Base-by-base conservation (phyloP, 2,329 filamentous ascomycete genomes). In the Clonostachys chloroleuca region DNA sequence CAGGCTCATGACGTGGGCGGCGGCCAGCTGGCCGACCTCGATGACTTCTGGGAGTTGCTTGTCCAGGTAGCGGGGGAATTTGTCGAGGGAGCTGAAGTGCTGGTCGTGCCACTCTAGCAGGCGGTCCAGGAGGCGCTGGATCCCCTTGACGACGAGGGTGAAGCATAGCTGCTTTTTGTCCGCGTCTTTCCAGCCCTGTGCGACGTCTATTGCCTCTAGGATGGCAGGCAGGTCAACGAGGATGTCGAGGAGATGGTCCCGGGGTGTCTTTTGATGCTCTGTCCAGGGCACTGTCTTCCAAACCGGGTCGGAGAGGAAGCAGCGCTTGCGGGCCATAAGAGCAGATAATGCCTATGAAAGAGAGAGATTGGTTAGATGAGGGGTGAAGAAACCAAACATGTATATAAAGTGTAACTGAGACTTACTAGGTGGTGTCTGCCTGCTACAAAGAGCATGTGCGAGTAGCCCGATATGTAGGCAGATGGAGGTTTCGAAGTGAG, bases 211-310 rank as follows among this genome's bases (percentile, higher is more conserved):
- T 37, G 24, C 42, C 18, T 45, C 45, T 9, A 47, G 10, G 18
- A 54, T 16, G 20, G 12, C 24, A 20, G 50, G 44, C 10, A 54
- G 34, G 24, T 49, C 42, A 35, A 47, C 34, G 16, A 52, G 34
- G 17, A 52, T 44, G 34, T 52, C 50, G 4, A 52, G 37, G 3
- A 67, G 53, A 7, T 61, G 45, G 40, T 67, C 62, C 17, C 60
- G 56, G 7, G 62, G 60, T 12, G 62, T 65, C 53, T 65, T 63
- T 44, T 61, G 59, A 69, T n/a, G 77, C 71, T 45, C 79, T 70
- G 5, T 40, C 50, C 47, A 52, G 3, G 50, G 50, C 5, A 42
- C 30, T 7, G 43, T 50, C 14, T 43, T 45, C 50, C 50, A 52
- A 3, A 6, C 14, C 3, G 45, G 43, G 2, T 24, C 4, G 43